Base-by-base conservation (phyloP, 495 filamentous ascomycete species). In the Penicillium simplicissimum region DNA sequence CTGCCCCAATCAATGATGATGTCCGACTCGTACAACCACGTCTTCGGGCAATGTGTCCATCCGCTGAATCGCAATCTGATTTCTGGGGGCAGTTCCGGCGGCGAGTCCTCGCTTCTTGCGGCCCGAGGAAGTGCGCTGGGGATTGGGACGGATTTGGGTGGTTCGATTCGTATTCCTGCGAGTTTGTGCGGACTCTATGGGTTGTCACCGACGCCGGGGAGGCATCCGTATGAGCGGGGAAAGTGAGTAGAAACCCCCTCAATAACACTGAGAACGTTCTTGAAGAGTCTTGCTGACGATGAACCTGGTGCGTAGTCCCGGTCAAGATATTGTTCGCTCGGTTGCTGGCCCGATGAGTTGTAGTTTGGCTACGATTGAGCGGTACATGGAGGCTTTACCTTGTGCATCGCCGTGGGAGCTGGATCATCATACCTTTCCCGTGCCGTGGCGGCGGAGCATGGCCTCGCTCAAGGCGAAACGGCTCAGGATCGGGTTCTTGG, bases 111-210 rank as follows among this genome's bases (percentile, higher is more conserved):
- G 0, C 74, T 91, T n/a, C 61, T 90, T 37, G 85, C 78, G 1
- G 71, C 85, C 1, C 69, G 82, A 1, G 88, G 87, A 2, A 85
- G 82, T 36, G 74, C 81, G 33, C 71, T 90, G 0, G 89, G 89
- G 0, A 85, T 92, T 43, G 88, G 88, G 0, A 87, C 85, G 1
- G 88, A 91, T 65, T 82, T 92, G 47, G 88, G 79, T 36, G 88
- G 88, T 5, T 88, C 85, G 4, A 88, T 91, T 60, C 78, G 87
- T 0, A 79, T 79, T 35, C 90, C 90, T 0, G 87, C 90, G 0
- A 83, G 82, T 21, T 79, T 85, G 55, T 82, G 85, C 60, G 88
- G 85, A 4, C 52, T 92, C 1, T 92, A 84, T 71, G 87, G 87
- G 0, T 72, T 90, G 48, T 85, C 84, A 61, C 88, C 90, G 0